phyloP scores from a whole-genome alignment of 257 asterid species.

The Jaltomata sinuosa region DNA sequence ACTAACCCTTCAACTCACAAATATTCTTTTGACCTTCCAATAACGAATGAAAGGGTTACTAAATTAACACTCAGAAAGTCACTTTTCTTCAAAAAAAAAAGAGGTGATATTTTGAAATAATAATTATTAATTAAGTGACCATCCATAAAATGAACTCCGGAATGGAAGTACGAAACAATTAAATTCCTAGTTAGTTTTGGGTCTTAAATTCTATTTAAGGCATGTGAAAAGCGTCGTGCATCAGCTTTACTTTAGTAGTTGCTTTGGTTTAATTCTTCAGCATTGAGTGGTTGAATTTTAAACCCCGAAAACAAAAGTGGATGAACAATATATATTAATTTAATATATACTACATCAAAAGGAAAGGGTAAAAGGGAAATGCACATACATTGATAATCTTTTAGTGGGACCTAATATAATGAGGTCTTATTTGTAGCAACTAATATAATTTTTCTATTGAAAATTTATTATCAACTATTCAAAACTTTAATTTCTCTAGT shows the following conservation, averaged over 20 bases:
- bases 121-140: no score
- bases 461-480: background rate
- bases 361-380: constrained; percentile 3
- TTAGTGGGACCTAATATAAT: background rate
- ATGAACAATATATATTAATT: background rate
- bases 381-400: constrained; percentile 11
- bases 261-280: constrained; percentile 10
- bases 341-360: constrained; percentile 8
- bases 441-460: constrained; percentile 20
- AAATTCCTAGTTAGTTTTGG: background rate
- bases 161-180: background rate
- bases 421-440: constrained; percentile 10
- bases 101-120: no score
- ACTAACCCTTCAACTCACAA: background rate
- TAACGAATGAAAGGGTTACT: background rate
- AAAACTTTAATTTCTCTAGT: background rate
- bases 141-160: no score
- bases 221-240: background rate
- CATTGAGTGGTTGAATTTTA: background rate
- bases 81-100: no score
- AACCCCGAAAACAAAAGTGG: background rate
- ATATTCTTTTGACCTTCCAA: background rate
- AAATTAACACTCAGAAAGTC: no score
- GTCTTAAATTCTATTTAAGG: background rate
- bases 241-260: background rate